phyloP scores from a whole-genome alignment of 495 filamentous ascomycete genomes.

The Clohesyomyces aquaticus region DNA sequence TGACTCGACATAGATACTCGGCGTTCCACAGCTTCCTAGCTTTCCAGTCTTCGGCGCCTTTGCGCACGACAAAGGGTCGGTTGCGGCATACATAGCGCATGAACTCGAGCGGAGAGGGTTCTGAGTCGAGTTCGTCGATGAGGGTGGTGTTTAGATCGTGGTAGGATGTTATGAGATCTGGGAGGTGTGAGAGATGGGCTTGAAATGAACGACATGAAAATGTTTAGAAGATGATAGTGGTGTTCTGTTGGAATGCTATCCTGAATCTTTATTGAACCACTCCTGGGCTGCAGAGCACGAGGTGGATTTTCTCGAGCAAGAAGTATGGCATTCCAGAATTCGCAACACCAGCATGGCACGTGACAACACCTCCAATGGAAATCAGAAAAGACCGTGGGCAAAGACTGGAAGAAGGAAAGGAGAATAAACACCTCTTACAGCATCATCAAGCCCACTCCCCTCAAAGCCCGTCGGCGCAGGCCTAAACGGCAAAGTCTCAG shows the following conservation, averaged over 20 bases:
- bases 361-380: no score
- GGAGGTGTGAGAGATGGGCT: conserved; percentile 24
- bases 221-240: no score
- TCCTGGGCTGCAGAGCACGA: no score
- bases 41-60: conserved; percentile 60
- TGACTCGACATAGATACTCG: conserved; percentile 54
- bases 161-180: conserved; percentile 64
- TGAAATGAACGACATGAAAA: no score
- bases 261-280: no score
- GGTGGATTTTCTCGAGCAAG: no score
- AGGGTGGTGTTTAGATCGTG: conserved; percentile 64
- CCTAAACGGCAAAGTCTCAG: not conserved
- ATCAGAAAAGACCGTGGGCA: no score
- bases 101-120: conserved; percentile 72
- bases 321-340: no score
- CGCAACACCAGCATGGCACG: no score
- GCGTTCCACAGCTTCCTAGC: conserved; percentile 64
- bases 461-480: conserved; percentile 25
- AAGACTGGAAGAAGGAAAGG: not conserved
- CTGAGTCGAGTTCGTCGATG: conserved; percentile 61
- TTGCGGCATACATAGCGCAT: conserved; percentile 70
- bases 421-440: conserved; percentile 41
- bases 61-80: conserved; percentile 68
- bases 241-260: no score
- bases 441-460: conserved; percentile 19